A percentile compares a stretch with the other conserved stretches of the same genome.
phyloP scores from a whole-genome alignment of 1,284 basidiomycete species.

The Malassezia vespertilionis region DNA sequence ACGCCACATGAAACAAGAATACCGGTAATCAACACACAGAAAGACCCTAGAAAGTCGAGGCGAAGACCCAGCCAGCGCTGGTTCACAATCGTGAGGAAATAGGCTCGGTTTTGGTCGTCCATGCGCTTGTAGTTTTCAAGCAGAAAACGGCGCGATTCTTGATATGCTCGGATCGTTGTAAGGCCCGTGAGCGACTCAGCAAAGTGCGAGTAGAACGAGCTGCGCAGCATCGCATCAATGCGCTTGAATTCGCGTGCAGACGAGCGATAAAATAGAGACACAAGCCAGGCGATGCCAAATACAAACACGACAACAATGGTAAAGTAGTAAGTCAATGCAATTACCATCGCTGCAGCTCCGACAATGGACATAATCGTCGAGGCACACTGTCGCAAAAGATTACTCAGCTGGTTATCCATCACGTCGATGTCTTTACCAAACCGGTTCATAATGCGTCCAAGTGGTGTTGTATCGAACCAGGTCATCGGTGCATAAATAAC shows the following conservation, averaged over 20 bases:
- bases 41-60: slow-evolving; percentile 49
- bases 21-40: slow-evolving; percentile 40
- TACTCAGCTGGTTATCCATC: slow-evolving; percentile 60
- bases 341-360: slow-evolving; percentile 59
- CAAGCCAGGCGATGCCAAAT: slow-evolving; percentile 36
- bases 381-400: slow-evolving; percentile 42
- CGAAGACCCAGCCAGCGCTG: slow-evolving; percentile 72
- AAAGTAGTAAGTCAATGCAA: slow-evolving; percentile 62
- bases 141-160: slow-evolving; percentile 51
- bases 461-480: slow-evolving; percentile 73
- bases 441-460: slow-evolving; percentile 74
- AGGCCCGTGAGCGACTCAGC: slow-evolving; percentile 76
- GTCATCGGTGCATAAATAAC: slow-evolving; percentile 60
- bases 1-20: slow-evolving; percentile 30
- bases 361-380: slow-evolving; percentile 49
- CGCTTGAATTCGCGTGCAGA: slow-evolving; percentile 81
- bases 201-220: slow-evolving; percentile 69
- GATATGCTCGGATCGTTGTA: slow-evolving; percentile 73
- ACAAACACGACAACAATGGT: slow-evolving; percentile 50
- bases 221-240: slow-evolving; percentile 59
- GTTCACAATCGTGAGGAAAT: slow-evolving; percentile 71
- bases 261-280: slow-evolving; percentile 68
- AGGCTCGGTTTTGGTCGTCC: slow-evolving; percentile 79
- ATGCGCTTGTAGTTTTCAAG: slow-evolving; percentile 56
- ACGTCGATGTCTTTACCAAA: slow-evolving; percentile 67